These are phyloP conservation scores for Megacollybia marginata DNA, from an alignment of 768 basidiomycete species.

Conservation along the genomic window DNA sequence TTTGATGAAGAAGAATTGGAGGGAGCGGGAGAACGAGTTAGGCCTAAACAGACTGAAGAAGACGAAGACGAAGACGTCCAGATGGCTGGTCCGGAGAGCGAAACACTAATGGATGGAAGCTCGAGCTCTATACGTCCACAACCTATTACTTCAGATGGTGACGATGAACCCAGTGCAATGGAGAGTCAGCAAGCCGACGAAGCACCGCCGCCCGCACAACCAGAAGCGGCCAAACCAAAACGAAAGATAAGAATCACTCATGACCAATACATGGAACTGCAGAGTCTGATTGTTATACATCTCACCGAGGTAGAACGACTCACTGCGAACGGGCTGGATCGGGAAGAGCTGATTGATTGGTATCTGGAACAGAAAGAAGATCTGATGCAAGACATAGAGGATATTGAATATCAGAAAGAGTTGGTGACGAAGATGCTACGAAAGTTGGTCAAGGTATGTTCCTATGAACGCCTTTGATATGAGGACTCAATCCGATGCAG, in stretches of 20 bases:
- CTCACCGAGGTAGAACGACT: conserved; percentile 70
- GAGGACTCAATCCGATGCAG: conserved; percentile 28
- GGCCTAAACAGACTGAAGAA: conserved; percentile 23
- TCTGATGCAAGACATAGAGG: conserved; percentile 76
- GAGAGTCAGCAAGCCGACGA: conserved; percentile 33
- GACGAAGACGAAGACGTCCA: conserved; percentile 54
- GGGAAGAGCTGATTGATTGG: conserved; percentile 94
- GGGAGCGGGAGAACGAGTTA: conserved; percentile 38
- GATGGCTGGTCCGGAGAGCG: conserved; percentile 57
- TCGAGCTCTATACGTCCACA: conserved; percentile 29
- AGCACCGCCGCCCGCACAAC: conserved; percentile 26
- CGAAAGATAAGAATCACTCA: conserved; percentile 89
- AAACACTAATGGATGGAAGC: conserved; percentile 46
- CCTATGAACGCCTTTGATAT: neutral
- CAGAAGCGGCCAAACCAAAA: conserved; percentile 42
- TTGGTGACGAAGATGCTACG: conserved; percentile 82
- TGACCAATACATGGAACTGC: conserved; percentile 88
- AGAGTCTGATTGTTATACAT: conserved; percentile 82
- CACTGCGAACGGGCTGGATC: conserved; percentile 70
- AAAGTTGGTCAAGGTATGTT: conserved; percentile 82
- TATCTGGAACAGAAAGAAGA: conserved; percentile 87
- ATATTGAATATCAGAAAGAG: conserved; percentile 87
- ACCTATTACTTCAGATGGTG: conserved; percentile 20
- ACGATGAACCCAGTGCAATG: conserved; percentile 18
- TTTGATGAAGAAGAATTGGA: conserved; percentile 87